phyloP scores from a whole-genome alignment of 371 early-diverging fungal genomes.

The Encephalitozoon cuniculi region DNA sequence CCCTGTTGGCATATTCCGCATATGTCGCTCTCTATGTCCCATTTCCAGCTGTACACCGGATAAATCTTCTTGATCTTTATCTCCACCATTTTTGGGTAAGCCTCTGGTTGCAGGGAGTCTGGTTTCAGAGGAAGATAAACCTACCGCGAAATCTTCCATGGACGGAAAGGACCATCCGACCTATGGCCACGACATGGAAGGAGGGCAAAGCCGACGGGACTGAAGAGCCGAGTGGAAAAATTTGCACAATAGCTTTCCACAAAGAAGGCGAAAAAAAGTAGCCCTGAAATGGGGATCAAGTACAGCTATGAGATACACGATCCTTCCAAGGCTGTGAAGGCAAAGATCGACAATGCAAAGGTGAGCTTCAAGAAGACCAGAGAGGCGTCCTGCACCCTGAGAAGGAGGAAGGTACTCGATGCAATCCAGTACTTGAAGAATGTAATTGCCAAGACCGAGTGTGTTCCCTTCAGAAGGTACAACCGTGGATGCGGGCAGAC shows the following conservation, averaged over 20 bases:
- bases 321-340: slow-evolving; percentile 55
- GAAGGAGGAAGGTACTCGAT: slow-evolving; percentile 80
- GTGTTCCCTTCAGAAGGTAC: slow-evolving; percentile 91
- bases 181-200: neutral
- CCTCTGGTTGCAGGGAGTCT: neutral
- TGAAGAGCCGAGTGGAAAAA: neutral
- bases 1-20: slow-evolving; percentile 62
- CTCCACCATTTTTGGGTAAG: neutral
- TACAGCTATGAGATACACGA: slow-evolving; percentile 36
- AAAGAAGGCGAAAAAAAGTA: neutral
- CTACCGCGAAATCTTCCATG: neutral
- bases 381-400: slow-evolving; percentile 85
- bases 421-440: slow-evolving; percentile 84
- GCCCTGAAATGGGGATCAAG: slow-evolving; percentile 37
- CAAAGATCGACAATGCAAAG: slow-evolving; percentile 53
- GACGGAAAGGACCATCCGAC: neutral
- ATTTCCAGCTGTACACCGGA: slow-evolving; percentile 57
- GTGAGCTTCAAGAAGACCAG: slow-evolving; percentile 81
- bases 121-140: neutral
- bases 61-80: slow-evolving; percentile 51
- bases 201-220: neutral
- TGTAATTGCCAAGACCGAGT: slow-evolving; percentile 87
- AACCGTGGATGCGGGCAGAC: slow-evolving; percentile 90
- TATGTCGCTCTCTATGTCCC: slow-evolving; percentile 55
- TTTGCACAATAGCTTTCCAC: neutral